These are phyloP conservation scores for Pseudocercospora macadamiae DNA, from an alignment of 2,329 filamentous ascomycete genomes.

Conservation along the genomic window DNA sequence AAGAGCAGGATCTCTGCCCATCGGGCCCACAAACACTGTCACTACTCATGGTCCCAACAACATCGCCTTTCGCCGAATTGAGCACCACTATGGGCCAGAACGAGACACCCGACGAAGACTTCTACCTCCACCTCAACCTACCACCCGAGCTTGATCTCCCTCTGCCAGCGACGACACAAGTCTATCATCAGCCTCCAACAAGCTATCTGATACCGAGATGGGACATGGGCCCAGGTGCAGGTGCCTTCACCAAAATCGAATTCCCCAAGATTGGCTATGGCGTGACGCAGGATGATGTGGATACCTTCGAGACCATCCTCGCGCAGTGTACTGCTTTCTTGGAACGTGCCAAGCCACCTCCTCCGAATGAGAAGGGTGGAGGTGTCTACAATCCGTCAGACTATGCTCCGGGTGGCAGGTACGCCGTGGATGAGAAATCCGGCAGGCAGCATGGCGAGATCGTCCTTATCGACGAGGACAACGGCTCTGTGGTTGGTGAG, in stretches of 20 bases:
- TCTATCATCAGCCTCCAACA: slow-evolving; percentile 90
- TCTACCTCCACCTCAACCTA: slow-evolving; percentile 93
- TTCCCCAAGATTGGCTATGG: slow-evolving; percentile 75
- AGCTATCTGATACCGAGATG: slow-evolving; percentile 95
- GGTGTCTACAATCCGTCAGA: slow-evolving; percentile 75
- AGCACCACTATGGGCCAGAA: slow-evolving; percentile 61
- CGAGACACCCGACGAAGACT: slow-evolving; percentile 75
- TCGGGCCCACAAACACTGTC: slow-evolving; percentile 89
- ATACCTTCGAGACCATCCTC: slow-evolving; percentile 96
- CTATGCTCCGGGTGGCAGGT: slow-evolving; percentile 72
- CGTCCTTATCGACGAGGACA: slow-evolving; percentile 91
- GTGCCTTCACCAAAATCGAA: slow-evolving; percentile 90
- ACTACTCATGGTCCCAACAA: slow-evolving; percentile 92
- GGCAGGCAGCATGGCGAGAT: slow-evolving; percentile 67
- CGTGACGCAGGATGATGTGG: slow-evolving; percentile 84
- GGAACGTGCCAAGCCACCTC: slow-evolving; percentile 72
- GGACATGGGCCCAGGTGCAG: slow-evolving; percentile 85
- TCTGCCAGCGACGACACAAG: slow-evolving; percentile 91
- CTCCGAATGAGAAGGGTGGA: slow-evolving; percentile 40
- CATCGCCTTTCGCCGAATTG: slow-evolving; percentile 65
- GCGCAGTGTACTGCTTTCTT: slow-evolving; percentile 97
- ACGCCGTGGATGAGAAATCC: slow-evolving; percentile 55
- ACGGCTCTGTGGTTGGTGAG: slow-evolving; percentile 93
- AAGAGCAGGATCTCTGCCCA: slow-evolving; percentile 79
- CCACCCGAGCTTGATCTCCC: slow-evolving; percentile 93